Base-by-base conservation (phyloP, 192 early-diverging fungal species). In the Podila minutissima region DNA sequence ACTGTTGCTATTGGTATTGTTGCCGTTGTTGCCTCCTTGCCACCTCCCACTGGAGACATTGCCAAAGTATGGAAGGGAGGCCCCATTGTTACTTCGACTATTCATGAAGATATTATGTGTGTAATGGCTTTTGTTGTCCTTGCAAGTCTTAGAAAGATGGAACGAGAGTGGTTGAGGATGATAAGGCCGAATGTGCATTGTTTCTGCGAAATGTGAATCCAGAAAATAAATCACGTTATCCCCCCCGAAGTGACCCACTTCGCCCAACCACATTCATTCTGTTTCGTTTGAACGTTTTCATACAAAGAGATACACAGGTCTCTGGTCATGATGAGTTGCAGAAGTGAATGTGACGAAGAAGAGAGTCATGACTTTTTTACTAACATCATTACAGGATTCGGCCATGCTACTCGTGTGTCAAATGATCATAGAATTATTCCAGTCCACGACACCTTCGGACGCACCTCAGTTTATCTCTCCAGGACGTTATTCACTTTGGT, bases 331-430 rank as follows among this genome's bases (percentile, higher is more conserved):
- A 7, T 35, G 33, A 35, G 33, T 37, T 10, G n/a, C 35, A 11
- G 35, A 0, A 37, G 35, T 37, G 10, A 37, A 37, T 37, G 35
- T 37, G 7, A 37, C 35, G 35, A 49, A 64, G 31, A 24, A 2
- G 31, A 32, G 31, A 32, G 0, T 3, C 33, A 5, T 33, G 33
- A 7, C 33, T 33, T 33, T 33, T 33, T 33, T 33, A 33, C 33
- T 33, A 33, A 6, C 33, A 33, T 33, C 33, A 33, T 33, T 33
- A 6, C 33, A 90, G 89, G 89, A 32, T 90, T 86, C 75, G 89
- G 87, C n/a, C 89, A 90, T 81, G 89, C 89, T 35, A 88, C 89
- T 15, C 82, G 87, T 87, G 17, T 84, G 84, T 63, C 89, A 90
- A 69, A 82, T 90, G 33, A 86, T 88, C 32, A 74, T 81, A 5